phyloP scores from a whole-genome alignment of 2,329 filamentous ascomycete species.

The Penicillium hesseltinei region DNA sequence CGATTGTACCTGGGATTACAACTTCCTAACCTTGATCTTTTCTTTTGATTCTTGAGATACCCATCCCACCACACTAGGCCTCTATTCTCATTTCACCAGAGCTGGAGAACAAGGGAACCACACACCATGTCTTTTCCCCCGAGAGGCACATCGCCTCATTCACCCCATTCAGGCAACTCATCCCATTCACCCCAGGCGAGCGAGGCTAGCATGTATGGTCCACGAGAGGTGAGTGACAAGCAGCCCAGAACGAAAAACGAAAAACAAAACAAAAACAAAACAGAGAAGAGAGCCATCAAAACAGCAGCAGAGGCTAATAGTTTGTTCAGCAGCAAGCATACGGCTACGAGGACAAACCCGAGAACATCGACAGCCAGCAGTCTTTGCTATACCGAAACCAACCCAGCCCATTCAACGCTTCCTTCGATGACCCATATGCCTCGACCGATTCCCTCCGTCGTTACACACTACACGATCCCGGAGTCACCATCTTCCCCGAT shows the following conservation, averaged over 20 bases:
- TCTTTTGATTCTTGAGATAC: not conserved
- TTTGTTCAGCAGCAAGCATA: constrained; percentile 10
- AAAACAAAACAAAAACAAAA: not conserved
- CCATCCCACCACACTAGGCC: no score
- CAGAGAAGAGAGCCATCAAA: not conserved
- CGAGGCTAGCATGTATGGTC: constrained; percentile 17
- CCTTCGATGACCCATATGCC: constrained; percentile 50
- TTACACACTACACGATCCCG: constrained; percentile 43
- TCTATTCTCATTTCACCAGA: not conserved
- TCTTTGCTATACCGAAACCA: constrained; percentile 35
- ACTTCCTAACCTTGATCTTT: not conserved
- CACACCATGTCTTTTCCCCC: constrained; percentile 19
- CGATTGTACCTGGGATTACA: not conserved
- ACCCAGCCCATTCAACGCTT: constrained; percentile 44
- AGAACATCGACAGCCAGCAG: constrained; percentile 24
- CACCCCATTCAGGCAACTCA: constrained; percentile 16
- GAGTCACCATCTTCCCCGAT: constrained; percentile 57
- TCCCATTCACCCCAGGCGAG: constrained; percentile 22
- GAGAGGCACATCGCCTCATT: constrained; percentile 22
- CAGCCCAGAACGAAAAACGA: not conserved
- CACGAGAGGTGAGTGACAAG: constrained; percentile 15
- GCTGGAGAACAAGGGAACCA: constrained; percentile 3
- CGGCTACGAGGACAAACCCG: constrained; percentile 24
- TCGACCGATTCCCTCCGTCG: constrained; percentile 33
- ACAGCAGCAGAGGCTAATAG: not conserved